Percentiles rank a stretch among this genome's conserved stretches.
phyloP scores from a whole-genome alignment of 352 stramenopile species.

The Phytopythium kandeliae region DNA sequence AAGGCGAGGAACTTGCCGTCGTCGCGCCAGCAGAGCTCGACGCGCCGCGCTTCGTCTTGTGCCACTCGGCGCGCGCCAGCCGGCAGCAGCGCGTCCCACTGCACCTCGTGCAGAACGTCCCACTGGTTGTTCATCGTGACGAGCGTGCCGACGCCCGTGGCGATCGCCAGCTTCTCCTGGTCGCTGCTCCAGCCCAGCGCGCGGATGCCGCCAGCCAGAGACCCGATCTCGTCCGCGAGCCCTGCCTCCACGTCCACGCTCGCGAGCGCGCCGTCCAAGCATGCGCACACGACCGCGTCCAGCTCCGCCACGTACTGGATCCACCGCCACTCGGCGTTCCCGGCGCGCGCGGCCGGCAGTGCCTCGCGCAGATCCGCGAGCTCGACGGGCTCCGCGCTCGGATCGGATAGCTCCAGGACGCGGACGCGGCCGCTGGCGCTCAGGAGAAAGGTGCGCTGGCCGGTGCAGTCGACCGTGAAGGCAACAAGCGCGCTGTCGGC shows the following conservation, averaged over 20 bases:
- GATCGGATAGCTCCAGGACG: constrained; percentile 17
- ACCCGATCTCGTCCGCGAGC: constrained; percentile 56
- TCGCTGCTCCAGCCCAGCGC: constrained; percentile 61
- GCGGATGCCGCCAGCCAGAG: constrained; percentile 54
- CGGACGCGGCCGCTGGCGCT: constrained; percentile 23
- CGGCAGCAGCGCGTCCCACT: constrained; percentile 30
- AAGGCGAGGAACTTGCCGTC: constrained; percentile 63
- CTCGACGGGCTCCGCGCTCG: constrained; percentile 10
- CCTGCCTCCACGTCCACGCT: constrained; percentile 43
- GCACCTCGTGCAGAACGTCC: constrained; percentile 69
- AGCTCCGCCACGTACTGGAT: constrained; percentile 58
- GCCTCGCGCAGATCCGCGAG: constrained; percentile 25
- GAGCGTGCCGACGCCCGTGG: constrained; percentile 52
- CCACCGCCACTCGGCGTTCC: constrained; percentile 38
- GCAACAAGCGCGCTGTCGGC: too few relatives aligned
- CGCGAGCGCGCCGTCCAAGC: constrained; percentile 36
- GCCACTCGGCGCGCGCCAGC: constrained; percentile 10
- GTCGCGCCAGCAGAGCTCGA: constrained; percentile 60
- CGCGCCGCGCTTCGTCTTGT: neutral
- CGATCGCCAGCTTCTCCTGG: constrained; percentile 62
- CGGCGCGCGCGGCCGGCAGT: neutral
- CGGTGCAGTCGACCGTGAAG: constrained; percentile 32
- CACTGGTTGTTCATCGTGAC: constrained; percentile 74
- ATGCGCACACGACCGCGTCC: constrained; percentile 50
- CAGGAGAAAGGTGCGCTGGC: constrained; percentile 33